phyloP scores from a whole-genome alignment of 768 basidiomycete genomes.

The Suillus spraguei region DNA sequence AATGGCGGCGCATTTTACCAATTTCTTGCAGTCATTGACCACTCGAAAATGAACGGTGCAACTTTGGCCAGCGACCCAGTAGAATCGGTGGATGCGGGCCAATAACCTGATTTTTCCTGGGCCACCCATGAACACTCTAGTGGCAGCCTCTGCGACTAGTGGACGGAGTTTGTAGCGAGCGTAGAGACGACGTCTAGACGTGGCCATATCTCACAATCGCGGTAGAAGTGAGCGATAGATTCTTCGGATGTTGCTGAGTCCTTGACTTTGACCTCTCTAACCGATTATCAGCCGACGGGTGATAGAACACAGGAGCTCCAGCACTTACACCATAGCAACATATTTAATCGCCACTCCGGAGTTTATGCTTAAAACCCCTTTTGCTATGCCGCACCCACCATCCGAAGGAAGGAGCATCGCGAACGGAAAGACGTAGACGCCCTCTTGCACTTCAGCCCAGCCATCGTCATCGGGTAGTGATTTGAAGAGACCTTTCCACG shows the following conservation, averaged over 20 bases:
- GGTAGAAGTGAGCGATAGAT: constrained; percentile 90
- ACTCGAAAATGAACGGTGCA: constrained; percentile 69
- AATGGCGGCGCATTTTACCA: constrained; percentile 65
- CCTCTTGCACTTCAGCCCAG: constrained; percentile 63
- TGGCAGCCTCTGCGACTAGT: constrained; percentile 56
- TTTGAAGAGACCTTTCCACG: constrained; percentile 43
- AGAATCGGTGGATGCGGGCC: constrained; percentile 66
- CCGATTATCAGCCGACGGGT: not conserved
- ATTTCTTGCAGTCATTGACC: constrained; percentile 67
- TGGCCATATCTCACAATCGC: constrained; percentile 80
- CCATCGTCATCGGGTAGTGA: constrained; percentile 60
- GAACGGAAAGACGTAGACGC: constrained; percentile 73
- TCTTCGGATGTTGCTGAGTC: constrained; percentile 57
- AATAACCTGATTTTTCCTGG: constrained; percentile 65
- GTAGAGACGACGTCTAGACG: constrained; percentile 61
- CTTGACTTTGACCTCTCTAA: constrained; percentile 76
- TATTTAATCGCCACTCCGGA: constrained; percentile 73
- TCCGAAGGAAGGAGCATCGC: constrained; percentile 65
- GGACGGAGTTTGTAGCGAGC: constrained; percentile 64
- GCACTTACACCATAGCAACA: constrained; percentile 75
- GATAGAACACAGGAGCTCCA: constrained; percentile 9
- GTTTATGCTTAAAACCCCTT: constrained; percentile 58
- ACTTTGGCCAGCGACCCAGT: constrained; percentile 83
- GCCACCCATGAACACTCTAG: constrained; percentile 63
- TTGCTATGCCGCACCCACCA: constrained; percentile 50